Evolutionary conservation across 768 basidiomycete genomes (phyloP).

Genomic region (Amanita rimosa): DNA sequence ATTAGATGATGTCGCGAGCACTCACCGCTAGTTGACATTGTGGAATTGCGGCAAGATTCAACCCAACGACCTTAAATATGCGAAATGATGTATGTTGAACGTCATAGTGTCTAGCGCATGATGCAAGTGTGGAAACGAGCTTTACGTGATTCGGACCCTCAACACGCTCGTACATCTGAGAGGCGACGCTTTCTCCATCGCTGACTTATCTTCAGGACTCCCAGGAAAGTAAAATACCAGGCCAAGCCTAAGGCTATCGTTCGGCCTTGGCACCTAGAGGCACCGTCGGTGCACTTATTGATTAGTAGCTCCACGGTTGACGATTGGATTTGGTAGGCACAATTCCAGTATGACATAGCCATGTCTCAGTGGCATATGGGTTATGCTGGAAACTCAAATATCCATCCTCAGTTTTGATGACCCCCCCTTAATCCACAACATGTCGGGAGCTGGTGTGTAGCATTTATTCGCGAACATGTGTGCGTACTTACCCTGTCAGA

Average conservation of each 20-base stretch:
- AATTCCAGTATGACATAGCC: conserved; percentile 4
- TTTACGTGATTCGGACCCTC: not conserved
- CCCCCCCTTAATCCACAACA: not conserved
- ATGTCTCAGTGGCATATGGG: conserved; percentile 2
- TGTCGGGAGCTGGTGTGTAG: conserved; percentile 1
- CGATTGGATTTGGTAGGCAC: not conserved
- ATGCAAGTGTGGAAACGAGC: conserved; percentile 2
- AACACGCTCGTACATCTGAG: too few species aligned
- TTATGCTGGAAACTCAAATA: not conserved
- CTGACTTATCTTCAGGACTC: not conserved
- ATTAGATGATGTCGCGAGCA: not conserved
- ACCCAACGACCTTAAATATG: not conserved
- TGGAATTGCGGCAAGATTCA: not conserved
- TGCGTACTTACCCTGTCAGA: not conserved
- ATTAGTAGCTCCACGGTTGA: conserved; percentile 6
- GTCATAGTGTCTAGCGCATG: not conserved
- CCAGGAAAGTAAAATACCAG: too few species aligned
- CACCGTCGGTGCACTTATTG: not conserved
- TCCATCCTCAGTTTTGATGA: not conserved
- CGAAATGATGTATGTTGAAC: not conserved
- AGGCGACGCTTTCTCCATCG: too few species aligned
- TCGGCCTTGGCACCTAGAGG: not conserved
- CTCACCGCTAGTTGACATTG: conserved; percentile 2
- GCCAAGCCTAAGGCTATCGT: too few species aligned
- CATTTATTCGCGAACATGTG: not conserved